phyloP scores from a whole-genome alignment of 768 basidiomycete species.

The Tremella fuciformis region DNA sequence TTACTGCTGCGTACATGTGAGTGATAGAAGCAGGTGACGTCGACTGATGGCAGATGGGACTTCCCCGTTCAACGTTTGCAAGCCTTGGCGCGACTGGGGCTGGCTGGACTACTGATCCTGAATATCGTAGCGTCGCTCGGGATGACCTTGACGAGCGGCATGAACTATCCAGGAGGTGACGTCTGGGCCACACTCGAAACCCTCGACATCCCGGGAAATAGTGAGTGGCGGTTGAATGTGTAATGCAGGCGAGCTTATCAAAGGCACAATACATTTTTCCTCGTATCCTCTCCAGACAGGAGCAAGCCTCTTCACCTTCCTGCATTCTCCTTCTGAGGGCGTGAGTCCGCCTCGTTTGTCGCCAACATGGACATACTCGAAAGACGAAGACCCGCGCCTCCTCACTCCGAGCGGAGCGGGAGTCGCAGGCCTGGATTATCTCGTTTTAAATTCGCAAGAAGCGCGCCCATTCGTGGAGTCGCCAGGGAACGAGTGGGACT shows the following conservation, averaged over 20 bases:
- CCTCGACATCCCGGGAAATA: conserved; percentile 5
- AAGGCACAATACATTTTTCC: conserved; percentile 63
- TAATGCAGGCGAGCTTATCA: background rate
- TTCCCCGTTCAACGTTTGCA: conserved; percentile 52
- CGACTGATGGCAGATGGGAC: background rate
- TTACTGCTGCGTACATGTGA: conserved; percentile 65
- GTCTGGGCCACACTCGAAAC: conserved; percentile 67
- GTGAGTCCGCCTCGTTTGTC: conserved; percentile 9
- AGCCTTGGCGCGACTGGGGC: conserved; percentile 56
- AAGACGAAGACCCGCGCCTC: conserved; percentile 62
- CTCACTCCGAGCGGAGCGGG: conserved; percentile 1
- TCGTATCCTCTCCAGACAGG: conserved; percentile 86
- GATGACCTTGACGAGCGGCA: conserved; percentile 61
- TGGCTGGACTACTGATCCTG: conserved; percentile 57
- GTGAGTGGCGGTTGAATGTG: background rate
- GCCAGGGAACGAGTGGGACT: too few species aligned
- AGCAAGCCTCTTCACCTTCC: conserved; percentile 74
- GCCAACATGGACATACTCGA: conserved; percentile 69
- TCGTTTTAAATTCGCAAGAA: background rate
- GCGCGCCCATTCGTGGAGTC: background rate
- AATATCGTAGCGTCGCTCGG: conserved; percentile 62
- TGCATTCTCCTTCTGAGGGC: conserved; percentile 35
- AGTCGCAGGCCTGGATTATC: conserved; percentile 1
- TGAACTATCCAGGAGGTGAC: conserved; percentile 86
- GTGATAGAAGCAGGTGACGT: conserved; percentile 38